phyloP scores from a whole-genome alignment of 1,284 basidiomycete species.

The Naganishia cerealis region DNA sequence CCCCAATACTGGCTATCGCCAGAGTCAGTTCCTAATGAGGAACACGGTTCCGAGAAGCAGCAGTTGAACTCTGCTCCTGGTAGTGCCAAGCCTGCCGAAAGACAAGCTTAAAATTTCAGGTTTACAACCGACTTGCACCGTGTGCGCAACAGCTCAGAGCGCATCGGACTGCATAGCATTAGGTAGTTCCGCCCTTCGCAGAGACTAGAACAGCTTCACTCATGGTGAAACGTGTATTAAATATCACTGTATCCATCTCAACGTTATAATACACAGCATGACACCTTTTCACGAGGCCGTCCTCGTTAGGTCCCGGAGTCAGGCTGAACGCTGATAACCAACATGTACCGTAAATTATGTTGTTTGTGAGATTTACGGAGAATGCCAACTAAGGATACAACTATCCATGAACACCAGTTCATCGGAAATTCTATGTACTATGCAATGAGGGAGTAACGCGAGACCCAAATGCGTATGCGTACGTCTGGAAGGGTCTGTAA shows the following conservation, averaged over 20 bases:
- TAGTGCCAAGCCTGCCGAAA: constrained; percentile 13
- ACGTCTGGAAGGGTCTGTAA: background rate
- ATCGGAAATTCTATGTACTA: constrained; percentile 1
- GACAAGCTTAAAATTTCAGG: constrained; percentile 6
- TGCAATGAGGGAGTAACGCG: background rate
- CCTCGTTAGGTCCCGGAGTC: too few species aligned
- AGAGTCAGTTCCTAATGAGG: constrained; percentile 1
- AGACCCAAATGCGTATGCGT: background rate
- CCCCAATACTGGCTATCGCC: constrained; percentile 30
- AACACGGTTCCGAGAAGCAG: constrained; percentile 23
- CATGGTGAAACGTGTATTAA: background rate
- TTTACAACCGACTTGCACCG: background rate
- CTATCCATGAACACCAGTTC: constrained; percentile 2
- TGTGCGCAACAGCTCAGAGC: background rate
- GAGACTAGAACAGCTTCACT: background rate
- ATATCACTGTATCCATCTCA: constrained; percentile 5
- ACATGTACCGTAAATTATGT: background rate
- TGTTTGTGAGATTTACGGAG: background rate
- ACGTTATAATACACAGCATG: background rate
- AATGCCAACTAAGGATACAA: constrained; percentile 1
- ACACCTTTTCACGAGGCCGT: background rate
- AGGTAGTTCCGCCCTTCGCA: background rate
- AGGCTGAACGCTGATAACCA: background rate
- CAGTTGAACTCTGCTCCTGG: constrained; percentile 21
- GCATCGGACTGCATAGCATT: background rate